Base-by-base conservation (phyloP, 495 filamentous ascomycete species). In the Neurospora sublineolata region DNA sequence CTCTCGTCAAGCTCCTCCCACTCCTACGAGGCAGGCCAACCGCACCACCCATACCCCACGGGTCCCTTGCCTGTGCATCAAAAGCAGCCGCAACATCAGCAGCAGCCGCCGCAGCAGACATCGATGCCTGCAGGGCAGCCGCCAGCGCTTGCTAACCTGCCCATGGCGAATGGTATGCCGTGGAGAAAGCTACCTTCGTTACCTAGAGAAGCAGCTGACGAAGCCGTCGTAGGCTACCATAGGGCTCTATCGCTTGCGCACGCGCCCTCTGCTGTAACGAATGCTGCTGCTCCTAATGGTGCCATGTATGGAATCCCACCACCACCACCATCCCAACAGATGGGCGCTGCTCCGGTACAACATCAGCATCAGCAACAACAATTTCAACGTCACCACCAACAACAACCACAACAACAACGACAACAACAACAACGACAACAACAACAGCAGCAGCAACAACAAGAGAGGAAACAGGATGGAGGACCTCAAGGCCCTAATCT, bases 1-100 rank as follows among this genome's bases (percentile, higher is more conserved):
- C 71, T 86, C 16, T 76, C 77, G 14, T 78, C 82, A 16, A 84
- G 81, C 40, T 75, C 81, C 41, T 75, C 77, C 36, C 74, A 75
- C 27, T 16, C 70, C 0, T 78, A 73, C 30, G 77, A 79, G 9
- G 27, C 71, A 10, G 37, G 40, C 33, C 76, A 70, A 46, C 73
- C 67, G 37, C 72, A 71, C n/a, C 72, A 72, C 12, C 37, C 42
- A 6, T 72, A 70, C 16, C 73, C 41, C 4, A 27, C 41, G 40
- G 69, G 69, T 37, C 40, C 69, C n/a, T 11, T 36, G 70, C 72
- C 58, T 20, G 27, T 68, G 39, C 69, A 60, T 27, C 46, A 39
- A 36, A 40, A 70, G 23, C 68, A 68, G 70, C 39, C 37, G 67
- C 52, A 67, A 18, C 68, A 37, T 33, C 70, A 37, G 30, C 70